phyloP scores from a whole-genome alignment of 495 filamentous ascomycete genomes.

The Neurospora terricola region DNA sequence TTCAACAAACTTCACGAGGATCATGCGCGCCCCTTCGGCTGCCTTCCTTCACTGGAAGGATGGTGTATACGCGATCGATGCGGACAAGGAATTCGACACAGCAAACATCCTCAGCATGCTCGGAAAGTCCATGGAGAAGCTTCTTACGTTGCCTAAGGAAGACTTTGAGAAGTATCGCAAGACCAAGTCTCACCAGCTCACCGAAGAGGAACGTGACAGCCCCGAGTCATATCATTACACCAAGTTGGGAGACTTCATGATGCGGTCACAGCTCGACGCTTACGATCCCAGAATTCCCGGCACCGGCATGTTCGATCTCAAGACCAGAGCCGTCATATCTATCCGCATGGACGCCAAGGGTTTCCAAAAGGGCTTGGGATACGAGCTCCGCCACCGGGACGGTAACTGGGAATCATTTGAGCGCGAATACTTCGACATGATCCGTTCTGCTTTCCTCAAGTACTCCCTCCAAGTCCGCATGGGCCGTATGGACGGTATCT shows the following conservation, averaged over 20 bases:
- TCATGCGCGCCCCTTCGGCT: slow-evolving; percentile 61
- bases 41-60: slow-evolving; percentile 79
- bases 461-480: slow-evolving; percentile 94
- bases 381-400: slow-evolving; percentile 67
- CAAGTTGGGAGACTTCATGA: slow-evolving; percentile 78
- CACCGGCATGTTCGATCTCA: slow-evolving; percentile 92
- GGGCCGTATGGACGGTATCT: slow-evolving; percentile 97
- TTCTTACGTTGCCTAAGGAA: slow-evolving; percentile 72
- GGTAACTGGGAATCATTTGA: slow-evolving; percentile 87
- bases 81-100: slow-evolving; percentile 84
- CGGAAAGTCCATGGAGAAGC: slow-evolving; percentile 91
- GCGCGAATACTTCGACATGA: slow-evolving; percentile 95
- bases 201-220: slow-evolving; percentile 53
- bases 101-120: slow-evolving; percentile 82
- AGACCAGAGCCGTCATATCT: slow-evolving; percentile 83
- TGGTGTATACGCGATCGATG: slow-evolving; percentile 90
- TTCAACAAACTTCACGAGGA: slow-evolving; percentile 54
- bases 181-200: slow-evolving; percentile 48
- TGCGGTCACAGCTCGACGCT: slow-evolving; percentile 94
- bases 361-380: slow-evolving; percentile 68
- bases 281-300: slow-evolving; percentile 79
- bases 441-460: slow-evolving; percentile 86
- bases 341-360: slow-evolving; percentile 75
- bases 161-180: slow-evolving; percentile 79
- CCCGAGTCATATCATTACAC: slow-evolving; percentile 82